Evolutionary conservation across 352 stramenopile species (phyloP).

Genomic region (Globisporangium perplexum): DNA sequence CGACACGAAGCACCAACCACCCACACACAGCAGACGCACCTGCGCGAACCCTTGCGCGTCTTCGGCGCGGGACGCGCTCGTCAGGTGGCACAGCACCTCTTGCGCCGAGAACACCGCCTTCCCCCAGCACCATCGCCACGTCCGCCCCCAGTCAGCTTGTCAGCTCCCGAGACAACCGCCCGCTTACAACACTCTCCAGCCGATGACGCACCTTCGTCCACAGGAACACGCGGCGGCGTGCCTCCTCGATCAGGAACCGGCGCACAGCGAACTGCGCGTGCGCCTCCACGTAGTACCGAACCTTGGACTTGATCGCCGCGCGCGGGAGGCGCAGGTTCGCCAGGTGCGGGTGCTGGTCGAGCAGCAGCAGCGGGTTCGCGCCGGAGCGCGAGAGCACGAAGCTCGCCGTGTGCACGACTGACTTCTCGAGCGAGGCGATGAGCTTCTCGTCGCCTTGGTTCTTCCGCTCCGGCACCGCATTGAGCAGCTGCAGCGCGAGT

Average conservation of each 20-base stretch:
- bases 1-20: neutral
- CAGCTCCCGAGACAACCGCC: slow-evolving; percentile 10
- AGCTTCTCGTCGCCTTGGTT: slow-evolving; percentile 17
- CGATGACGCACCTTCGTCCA: neutral
- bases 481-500: slow-evolving; percentile 46
- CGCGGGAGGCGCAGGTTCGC: slow-evolving; percentile 42
- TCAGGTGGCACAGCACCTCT: slow-evolving; percentile 52
- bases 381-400: slow-evolving; percentile 30
- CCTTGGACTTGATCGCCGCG: slow-evolving; percentile 31
- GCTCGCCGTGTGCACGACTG: slow-evolving; percentile 19
- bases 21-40: slow-evolving; percentile 23
- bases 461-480: slow-evolving; percentile 34
- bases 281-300: slow-evolving; percentile 43
- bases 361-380: slow-evolving; percentile 35
- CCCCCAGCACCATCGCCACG: neutral
- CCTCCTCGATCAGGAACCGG: slow-evolving; percentile 48
- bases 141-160: no score
- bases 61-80: slow-evolving; percentile 48
- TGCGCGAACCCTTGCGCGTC: slow-evolving; percentile 65
- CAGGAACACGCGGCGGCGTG: slow-evolving; percentile 39
- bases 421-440: slow-evolving; percentile 28
- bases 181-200: neutral
- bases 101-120: slow-evolving; percentile 44
- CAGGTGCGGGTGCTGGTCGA: slow-evolving; percentile 45
- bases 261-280: slow-evolving; percentile 53